phyloP scores from a whole-genome alignment of 129 eudicot genomes.

The Pulicaria dysenterica region DNA sequence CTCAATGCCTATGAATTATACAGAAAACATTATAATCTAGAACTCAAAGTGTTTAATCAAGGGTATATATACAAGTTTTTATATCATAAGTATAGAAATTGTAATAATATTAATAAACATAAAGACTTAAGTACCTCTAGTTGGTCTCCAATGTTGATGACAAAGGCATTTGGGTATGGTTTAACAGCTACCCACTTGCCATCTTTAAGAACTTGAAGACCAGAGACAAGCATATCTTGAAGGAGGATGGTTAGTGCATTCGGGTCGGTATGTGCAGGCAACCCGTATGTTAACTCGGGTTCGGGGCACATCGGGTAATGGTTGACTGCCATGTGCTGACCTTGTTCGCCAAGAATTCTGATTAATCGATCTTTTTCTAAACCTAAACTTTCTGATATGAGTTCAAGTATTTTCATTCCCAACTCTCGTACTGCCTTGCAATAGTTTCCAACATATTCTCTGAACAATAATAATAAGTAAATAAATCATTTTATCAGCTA shows the following conservation, averaged over 20 bases:
- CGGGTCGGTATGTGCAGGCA: conserved; percentile 87
- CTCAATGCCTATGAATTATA: conserved; percentile 54
- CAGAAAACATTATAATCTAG: not conserved
- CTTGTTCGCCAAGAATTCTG: conserved; percentile 58
- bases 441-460: conserved; percentile 38
- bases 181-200: conserved; percentile 71
- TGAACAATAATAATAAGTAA: too few species aligned
- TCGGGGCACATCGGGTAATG: conserved; percentile 78
- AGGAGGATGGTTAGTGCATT: conserved; percentile 86
- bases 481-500: not conserved
- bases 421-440: conserved; percentile 59
- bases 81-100: too few species aligned
- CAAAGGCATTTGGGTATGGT: conserved; percentile 76
- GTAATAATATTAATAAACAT: too few species aligned
- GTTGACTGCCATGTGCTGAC: conserved; percentile 88
- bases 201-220: conserved; percentile 79
- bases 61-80: too few species aligned
- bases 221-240: conserved; percentile 64
- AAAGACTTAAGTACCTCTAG: too few species aligned
- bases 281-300: conserved; percentile 83
- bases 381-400: conserved; percentile 73
- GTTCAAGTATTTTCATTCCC: conserved; percentile 62
- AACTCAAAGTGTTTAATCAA: too few species aligned
- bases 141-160: conserved; percentile 88
- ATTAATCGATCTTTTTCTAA: conserved; percentile 52